Evolutionary conservation across 805 yeast species (phyloP).

Genomic region (Brettanomyces custersianus): DNA sequence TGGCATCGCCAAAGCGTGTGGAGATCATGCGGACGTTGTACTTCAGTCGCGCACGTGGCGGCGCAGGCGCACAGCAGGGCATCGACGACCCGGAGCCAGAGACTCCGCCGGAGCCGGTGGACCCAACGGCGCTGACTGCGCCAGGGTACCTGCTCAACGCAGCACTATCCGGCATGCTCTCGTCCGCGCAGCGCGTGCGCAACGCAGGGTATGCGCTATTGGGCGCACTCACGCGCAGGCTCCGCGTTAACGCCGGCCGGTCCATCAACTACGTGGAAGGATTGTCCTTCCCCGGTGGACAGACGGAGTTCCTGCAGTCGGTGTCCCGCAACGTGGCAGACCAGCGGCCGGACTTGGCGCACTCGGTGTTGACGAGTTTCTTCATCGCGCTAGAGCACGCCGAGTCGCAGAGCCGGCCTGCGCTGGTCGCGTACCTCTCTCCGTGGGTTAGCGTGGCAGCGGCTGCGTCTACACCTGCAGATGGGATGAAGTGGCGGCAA

Average conservation of each 20-base stretch:
- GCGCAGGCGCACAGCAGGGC: conserved; percentile 6
- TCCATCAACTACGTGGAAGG: conserved; percentile 46
- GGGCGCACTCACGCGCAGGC: conserved; percentile 51
- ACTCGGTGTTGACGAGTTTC: conserved; percentile 41
- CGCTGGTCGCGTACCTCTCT: conserved; percentile 44
- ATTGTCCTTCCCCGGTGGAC: conserved; percentile 60
- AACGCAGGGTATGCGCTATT: conserved; percentile 55
- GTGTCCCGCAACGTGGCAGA: conserved; percentile 50
- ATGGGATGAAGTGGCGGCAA: conserved; percentile 52
- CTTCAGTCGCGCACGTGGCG: conserved; percentile 46
- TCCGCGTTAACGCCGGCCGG: conserved; percentile 51
- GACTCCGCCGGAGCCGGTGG: conserved; percentile 22
- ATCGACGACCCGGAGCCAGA: neutral
- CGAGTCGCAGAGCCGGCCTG: conserved; percentile 24
- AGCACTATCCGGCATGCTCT: conserved; percentile 60
- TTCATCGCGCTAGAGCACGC: conserved; percentile 42
- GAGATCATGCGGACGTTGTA: conserved; percentile 67
- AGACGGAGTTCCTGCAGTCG: conserved; percentile 48
- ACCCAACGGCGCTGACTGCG: conserved; percentile 39
- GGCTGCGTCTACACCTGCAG: conserved; percentile 51
- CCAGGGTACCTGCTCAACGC: conserved; percentile 53
- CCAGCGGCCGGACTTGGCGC: conserved; percentile 50
- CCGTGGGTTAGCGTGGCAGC: conserved; percentile 65
- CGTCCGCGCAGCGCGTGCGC: conserved; percentile 48
- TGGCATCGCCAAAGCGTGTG: conserved; percentile 39